Percentiles rank a stretch among this genome's conserved stretches.
Evolutionary conservation across 108 stramenopile species (phyloP).

Genomic region (Cyclotella kingstonii): DNA sequence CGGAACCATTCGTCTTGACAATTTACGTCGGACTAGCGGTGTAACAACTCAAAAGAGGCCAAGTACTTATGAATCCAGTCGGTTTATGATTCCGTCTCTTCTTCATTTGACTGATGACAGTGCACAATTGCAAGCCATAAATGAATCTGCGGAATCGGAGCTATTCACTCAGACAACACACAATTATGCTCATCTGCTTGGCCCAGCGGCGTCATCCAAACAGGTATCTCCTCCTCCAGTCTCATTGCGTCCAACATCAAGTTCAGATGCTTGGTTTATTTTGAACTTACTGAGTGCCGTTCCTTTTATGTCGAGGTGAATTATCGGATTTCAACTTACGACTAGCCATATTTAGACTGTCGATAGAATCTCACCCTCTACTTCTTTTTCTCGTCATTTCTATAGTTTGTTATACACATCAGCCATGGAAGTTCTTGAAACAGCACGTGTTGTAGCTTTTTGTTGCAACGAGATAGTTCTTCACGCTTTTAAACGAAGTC

Average conservation of each 20-base stretch:
- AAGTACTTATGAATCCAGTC: constrained; percentile 21
- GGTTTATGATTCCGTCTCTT: not conserved
- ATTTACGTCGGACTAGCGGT: constrained; percentile 28
- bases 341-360: not conserved
- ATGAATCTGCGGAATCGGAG: constrained; percentile 35
- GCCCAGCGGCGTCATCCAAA: not conserved
- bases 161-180: constrained; percentile 25
- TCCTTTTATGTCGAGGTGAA: constrained; percentile 79
- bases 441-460: constrained; percentile 69
- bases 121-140: constrained; percentile 15
- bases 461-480: constrained; percentile 63
- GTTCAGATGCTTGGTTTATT: constrained; percentile 89
- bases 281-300: constrained; percentile 78
- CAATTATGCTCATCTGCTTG: constrained; percentile 20
- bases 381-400: not conserved
- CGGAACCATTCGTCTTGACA: constrained; percentile 79
- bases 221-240: constrained; percentile 57
- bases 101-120: not conserved
- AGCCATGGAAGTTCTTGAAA: constrained; percentile 87
- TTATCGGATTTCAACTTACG: not conserved
- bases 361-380: not conserved
- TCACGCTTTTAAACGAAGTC: constrained; percentile 47
- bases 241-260: constrained; percentile 74
- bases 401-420: constrained; percentile 69
- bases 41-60: constrained; percentile 11